Evolutionary conservation across 2,329 filamentous ascomycete genomes (phyloP).

Genomic region (Diaporthe batatas): DNA sequence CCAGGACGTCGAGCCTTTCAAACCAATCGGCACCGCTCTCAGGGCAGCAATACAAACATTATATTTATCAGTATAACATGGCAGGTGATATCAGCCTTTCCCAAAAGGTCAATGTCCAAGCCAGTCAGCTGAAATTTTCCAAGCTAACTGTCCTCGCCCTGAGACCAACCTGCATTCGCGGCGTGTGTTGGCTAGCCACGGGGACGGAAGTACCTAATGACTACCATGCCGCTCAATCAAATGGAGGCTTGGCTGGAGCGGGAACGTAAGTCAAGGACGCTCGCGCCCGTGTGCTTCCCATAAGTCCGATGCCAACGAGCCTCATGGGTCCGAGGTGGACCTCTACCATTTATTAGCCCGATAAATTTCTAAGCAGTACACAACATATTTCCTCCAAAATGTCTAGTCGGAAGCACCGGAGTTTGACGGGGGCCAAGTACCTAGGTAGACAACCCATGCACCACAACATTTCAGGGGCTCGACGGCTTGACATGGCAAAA

Average conservation of each 20-base stretch:
- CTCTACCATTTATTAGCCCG: neutral
- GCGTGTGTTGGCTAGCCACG: neutral
- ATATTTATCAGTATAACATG: neutral
- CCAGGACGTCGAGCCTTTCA: neutral
- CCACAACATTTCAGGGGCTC: neutral
- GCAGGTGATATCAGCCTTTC: neutral
- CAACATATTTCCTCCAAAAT: neutral
- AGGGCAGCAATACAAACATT: neutral
- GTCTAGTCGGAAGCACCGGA: neutral
- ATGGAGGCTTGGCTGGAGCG: neutral
- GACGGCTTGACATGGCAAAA: neutral
- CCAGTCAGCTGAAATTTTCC: neutral
- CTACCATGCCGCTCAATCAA: neutral
- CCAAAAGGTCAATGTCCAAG: neutral
- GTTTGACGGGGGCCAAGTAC: neutral
- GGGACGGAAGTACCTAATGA: neutral
- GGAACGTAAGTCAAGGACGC: neutral
- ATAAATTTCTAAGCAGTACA: neutral
- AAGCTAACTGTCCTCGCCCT: neutral
- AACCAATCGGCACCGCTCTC: neutral
- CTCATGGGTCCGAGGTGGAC: too few relatives aligned
- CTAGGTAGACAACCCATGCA: neutral
- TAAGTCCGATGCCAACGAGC: neutral
- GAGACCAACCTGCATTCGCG: slow-evolving; percentile 1
- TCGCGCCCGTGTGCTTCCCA: too few relatives aligned